phyloP scores from a whole-genome alignment of 2,329 filamentous ascomycete species.

The Arthrinium puccinioides region DNA sequence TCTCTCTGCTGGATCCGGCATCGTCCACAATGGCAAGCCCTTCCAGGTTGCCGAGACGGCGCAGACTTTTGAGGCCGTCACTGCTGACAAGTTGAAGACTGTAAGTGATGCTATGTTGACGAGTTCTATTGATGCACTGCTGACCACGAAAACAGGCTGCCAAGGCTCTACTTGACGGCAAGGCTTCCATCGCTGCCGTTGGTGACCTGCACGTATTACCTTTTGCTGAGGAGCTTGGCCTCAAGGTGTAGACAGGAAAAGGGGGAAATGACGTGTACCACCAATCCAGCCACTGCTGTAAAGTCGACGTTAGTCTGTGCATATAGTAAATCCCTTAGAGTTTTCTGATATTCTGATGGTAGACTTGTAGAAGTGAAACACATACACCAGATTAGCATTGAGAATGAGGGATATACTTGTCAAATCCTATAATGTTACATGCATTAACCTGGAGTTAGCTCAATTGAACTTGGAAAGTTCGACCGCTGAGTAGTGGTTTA shows the following conservation, averaged over 20 bases:
- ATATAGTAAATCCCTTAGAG: slow-evolving; percentile 38
- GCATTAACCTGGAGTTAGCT: too few species aligned
- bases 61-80: slow-evolving; percentile 73
- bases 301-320: slow-evolving; percentile 32
- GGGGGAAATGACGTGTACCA: slow-evolving; percentile 31
- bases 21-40: slow-evolving; percentile 73
- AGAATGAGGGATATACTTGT: too few species aligned
- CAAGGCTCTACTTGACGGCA: slow-evolving; percentile 79
- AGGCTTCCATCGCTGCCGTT: slow-evolving; percentile 81
- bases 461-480: too few species aligned
- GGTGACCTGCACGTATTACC: slow-evolving; percentile 89
- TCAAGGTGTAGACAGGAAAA: slow-evolving; percentile 69
- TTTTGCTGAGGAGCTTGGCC: slow-evolving; percentile 87
- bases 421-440: too few species aligned
- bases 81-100: slow-evolving; percentile 74
- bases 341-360: too few species aligned
- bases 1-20: slow-evolving; percentile 75
- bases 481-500: too few species aligned
- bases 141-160: slow-evolving; percentile 57
- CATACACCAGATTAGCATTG: too few species aligned
- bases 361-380: too few species aligned
- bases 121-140: slow-evolving; percentile 6
- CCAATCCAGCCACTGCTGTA: slow-evolving; percentile 29
- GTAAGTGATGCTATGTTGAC: slow-evolving; percentile 45
- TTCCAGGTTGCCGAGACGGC: slow-evolving; percentile 77